Conservation (phyloP, 306 rosid species). For the Vachellia pachyceras region DNA sequence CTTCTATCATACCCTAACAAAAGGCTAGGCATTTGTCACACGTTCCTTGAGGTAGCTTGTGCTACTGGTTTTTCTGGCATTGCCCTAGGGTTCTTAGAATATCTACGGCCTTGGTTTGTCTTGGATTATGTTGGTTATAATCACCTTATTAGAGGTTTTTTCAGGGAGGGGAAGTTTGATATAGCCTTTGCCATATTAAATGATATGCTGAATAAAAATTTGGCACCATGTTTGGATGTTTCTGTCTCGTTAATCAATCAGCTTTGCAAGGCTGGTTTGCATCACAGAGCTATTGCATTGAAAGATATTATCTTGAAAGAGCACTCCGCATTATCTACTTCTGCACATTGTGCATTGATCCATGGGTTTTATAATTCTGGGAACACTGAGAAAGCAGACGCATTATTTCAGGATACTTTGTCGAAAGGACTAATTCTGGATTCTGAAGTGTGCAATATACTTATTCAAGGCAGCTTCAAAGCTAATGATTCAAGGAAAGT, state of each 20-base stretch:
- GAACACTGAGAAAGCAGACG: constrained; percentile 55
- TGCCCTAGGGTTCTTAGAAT: constrained; percentile 56
- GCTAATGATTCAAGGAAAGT: constrained; percentile 57
- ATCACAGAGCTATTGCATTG: constrained; percentile 59
- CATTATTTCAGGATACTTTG: constrained; percentile 55
- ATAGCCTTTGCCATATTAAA: constrained; percentile 66
- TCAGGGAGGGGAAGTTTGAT: constrained; percentile 51
- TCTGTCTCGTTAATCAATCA: constrained; percentile 59
- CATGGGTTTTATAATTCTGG: constrained; percentile 59
- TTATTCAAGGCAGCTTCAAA: constrained; percentile 67
- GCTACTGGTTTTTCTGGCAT: constrained; percentile 48
- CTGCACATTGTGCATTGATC: constrained; percentile 55
- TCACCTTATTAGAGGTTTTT: constrained; percentile 61
- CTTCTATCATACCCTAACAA: constrained; percentile 54
- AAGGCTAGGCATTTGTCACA: constrained; percentile 56
- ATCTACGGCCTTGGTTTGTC: constrained; percentile 50
- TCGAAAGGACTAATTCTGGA: constrained; percentile 53
- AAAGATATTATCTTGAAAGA: constrained; percentile 58
- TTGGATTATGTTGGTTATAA: constrained; percentile 57
- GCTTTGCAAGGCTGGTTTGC: constrained; percentile 62
- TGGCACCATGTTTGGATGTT: constrained; percentile 61
- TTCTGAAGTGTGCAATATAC: constrained; percentile 56
- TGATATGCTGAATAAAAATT: constrained; percentile 53
- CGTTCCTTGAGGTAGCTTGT: constrained; percentile 62
- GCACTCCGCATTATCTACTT: constrained; percentile 43